Percentiles rank a stretch among this genome's conserved stretches.
These are phyloP conservation scores for Penicillium simplicissimum DNA, from an alignment of 495 filamentous ascomycete species.

Conservation along the genomic window DNA sequence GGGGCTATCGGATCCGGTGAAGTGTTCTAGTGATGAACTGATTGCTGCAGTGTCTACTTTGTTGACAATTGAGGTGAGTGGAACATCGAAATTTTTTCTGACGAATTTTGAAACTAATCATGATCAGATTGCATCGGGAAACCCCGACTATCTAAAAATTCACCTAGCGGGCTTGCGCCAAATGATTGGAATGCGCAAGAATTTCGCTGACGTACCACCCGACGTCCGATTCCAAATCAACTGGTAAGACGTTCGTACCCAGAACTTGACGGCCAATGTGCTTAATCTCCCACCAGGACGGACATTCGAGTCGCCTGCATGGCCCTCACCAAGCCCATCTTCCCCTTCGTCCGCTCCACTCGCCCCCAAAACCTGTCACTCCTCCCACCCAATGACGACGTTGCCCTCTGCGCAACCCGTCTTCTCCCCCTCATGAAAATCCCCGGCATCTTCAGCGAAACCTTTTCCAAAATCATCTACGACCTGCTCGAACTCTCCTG, in stretches of 20 bases:
- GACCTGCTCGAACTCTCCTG: conserved; percentile 43
- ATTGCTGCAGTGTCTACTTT: conserved; percentile 49
- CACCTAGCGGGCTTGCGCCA: conserved; percentile 49
- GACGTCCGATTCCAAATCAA: conserved; percentile 49
- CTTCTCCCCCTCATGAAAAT: conserved; percentile 40
- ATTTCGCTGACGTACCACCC: conserved; percentile 43
- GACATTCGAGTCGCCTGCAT: conserved; percentile 51
- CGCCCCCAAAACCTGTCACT: conserved; percentile 41
- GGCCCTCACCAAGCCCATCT: conserved; percentile 47
- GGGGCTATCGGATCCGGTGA: conserved; percentile 43
- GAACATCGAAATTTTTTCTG: not conserved
- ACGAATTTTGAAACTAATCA: not conserved
- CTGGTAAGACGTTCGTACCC: conserved; percentile 34
- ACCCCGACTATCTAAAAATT: conserved; percentile 49
- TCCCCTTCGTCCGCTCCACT: conserved; percentile 43
- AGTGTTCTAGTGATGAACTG: conserved; percentile 46
- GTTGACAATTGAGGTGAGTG: conserved; percentile 48
- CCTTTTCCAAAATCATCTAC: conserved; percentile 37
- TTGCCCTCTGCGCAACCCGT: conserved; percentile 37
- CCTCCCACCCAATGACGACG: conserved; percentile 38
- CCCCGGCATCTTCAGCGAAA: conserved; percentile 41
- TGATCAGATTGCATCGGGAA: conserved; percentile 45
- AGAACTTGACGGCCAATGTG: not conserved
- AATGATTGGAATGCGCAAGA: conserved; percentile 48
- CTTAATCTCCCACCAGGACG: conserved; percentile 33